Evolutionary conservation across 306 rosid genomes (phyloP), one percentile per base, ranked within the genome.

Genomic region (Prunus salicina): DNA sequence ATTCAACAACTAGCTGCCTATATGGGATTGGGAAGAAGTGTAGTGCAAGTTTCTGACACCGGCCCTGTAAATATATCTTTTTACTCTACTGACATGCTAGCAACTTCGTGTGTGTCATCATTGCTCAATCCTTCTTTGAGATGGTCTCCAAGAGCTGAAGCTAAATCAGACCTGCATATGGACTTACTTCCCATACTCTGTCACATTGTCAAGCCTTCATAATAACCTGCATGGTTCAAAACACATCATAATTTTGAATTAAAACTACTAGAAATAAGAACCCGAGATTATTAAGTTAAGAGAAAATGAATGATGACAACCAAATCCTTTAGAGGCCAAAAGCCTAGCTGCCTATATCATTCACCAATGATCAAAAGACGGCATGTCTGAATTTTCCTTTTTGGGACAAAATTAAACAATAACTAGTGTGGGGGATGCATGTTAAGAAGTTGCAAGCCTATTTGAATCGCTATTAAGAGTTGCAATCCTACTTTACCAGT

Each of bases 81-180:
- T 88, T 81, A 38, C 50, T 82, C 89, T 18, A 84, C 84, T 4
- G 84, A 82, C 83, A 90, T 75, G 72, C 81, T 64, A 11, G 89
- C 63, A 64, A 84, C 91, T 82, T 87, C 76, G 73, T 73, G 55
- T 58, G 46, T 50, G 61, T 79, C 27, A 30, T 69, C 80, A 12
- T 64, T 51, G 22, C 67, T 77, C 58, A 72, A 78, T 56, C 80
- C 79, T 70, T 78, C 90, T 50, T 89, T 88, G 71, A 88, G 89
- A 80, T 77, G 84, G 49, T 83, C 91, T 84, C 98, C 82, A 71
- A 93, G 91, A 5, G 98, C 97, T 4, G 98, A 93, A 74, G 98
- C 98, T 8, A 97, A 97, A 73, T 89, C 80, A 71, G 91, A 91
- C 98, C 98, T 74, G 53, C 75, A 71, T 25, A 74, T 28, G 93